Evolutionary conservation across 306 rosid genomes (phyloP).

Genomic region (Rosa rugosa): DNA sequence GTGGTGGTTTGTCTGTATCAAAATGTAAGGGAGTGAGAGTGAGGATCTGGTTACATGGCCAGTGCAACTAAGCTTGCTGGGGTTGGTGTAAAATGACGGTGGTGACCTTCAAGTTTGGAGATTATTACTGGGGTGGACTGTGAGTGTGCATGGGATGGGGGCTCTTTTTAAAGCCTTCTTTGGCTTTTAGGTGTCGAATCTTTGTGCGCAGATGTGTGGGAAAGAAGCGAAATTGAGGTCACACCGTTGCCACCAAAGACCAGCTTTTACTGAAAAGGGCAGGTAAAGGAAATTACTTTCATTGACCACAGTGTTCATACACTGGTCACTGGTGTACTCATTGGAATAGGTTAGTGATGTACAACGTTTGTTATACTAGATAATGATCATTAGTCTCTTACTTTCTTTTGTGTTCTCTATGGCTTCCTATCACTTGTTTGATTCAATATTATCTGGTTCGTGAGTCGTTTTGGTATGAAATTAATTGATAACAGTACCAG

Average conservation of each 20-base stretch:
- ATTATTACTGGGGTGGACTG: not conserved
- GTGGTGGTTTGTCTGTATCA: slow-evolving; percentile 47
- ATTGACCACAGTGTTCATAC: not conserved
- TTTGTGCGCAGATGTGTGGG: slow-evolving; percentile 10
- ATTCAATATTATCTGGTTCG: too few species aligned
- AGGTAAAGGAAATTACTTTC: slow-evolving; percentile 1
- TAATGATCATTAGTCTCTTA: too few species aligned
- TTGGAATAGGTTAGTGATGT: too few species aligned
- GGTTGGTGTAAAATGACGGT: not conserved
- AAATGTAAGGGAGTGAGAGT: slow-evolving; percentile 27
- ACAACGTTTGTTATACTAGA: too few species aligned
- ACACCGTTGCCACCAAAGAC: not conserved
- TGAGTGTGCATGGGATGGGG: slow-evolving; percentile 13
- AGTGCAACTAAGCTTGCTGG: not conserved
- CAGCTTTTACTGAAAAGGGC: not conserved
- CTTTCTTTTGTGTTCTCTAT: too few species aligned
- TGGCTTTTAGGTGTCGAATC: slow-evolving; percentile 19
- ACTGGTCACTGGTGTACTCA: too few species aligned
- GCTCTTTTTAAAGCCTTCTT: not conserved
- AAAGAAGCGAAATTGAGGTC: not conserved
- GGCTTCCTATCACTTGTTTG: too few species aligned
- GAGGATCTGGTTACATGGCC: slow-evolving; percentile 14
- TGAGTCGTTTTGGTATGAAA: too few species aligned
- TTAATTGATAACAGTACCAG: too few species aligned
- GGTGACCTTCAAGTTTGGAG: not conserved